Base-by-base conservation (phyloP, 176 grass and related monocot species). In the Raddia guianensis region DNA sequence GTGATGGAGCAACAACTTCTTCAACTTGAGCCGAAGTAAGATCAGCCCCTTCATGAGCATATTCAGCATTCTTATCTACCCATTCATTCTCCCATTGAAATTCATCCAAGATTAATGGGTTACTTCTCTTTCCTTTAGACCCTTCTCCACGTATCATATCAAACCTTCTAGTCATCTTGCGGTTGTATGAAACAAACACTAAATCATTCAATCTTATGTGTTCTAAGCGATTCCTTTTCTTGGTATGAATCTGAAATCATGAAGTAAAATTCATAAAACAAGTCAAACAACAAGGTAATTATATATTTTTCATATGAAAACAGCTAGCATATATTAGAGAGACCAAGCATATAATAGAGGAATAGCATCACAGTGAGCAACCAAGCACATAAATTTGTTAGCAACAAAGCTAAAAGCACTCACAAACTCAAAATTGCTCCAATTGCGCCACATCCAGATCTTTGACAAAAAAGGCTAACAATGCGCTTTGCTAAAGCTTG, bases 21-120 rank as follows among this genome's bases (percentile, higher is more conserved):
- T 77, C 45, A 77, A 61, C 45, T 34, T 49, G 44, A 35, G 2
- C 21, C 27, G 14, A 64, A 37, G 14, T 37, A 5, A 51, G 10
- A 49, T 35, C 60, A n/a, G 3, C 14, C 1, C 44, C 14, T 18
- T 33, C 27, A 32, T 49, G 20, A 76, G 48, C 42, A 5, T 14
- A 7, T 5, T 49, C 9, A 47, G 21, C 57, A 61, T 45, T 46
- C 14, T 21, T 3, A 12, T 62, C 11, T 32, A 76, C n/a, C 73
- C 55, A 76, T 27, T 76, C 43, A 76, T 51, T 77, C 3, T 77
- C 46, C 75, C 75, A 77, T 9, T 63, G 10, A 11, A 77, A 63
- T 7, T 77, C 74, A 18, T 77, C n/a, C 9, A 51, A 20, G 2
- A 51, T 5, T 2, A 77, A 50, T 12, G 60, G 75, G 12, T 49